Evolutionary conservation across 345 rosid genomes (phyloP).

Genomic region (Ailanthus altissimus): DNA sequence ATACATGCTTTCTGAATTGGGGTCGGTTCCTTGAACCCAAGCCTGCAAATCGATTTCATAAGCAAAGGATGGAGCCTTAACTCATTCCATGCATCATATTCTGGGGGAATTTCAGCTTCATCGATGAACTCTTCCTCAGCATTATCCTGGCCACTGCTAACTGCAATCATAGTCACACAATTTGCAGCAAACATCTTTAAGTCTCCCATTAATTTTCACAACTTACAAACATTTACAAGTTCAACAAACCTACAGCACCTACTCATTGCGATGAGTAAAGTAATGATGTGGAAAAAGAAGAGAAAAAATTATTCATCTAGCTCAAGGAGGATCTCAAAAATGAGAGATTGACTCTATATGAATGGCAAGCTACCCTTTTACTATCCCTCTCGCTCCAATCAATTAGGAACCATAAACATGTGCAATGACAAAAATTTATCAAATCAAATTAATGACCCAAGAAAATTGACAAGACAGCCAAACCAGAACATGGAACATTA

Average conservation of each 20-base stretch:
- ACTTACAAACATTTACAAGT: neutral
- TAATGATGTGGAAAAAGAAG: neutral
- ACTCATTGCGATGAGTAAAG: neutral
- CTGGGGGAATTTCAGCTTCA: constrained; percentile 45
- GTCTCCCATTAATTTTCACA: neutral
- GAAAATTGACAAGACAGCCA: constrained; percentile 4
- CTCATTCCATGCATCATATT: constrained; percentile 76
- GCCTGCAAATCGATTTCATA: constrained; percentile 69
- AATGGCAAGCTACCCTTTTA: neutral
- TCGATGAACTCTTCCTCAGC: constrained; percentile 49
- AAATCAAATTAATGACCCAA: neutral
- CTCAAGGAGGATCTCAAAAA: neutral
- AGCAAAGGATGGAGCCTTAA: constrained; percentile 82
- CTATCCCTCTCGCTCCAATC: constrained; percentile 1
- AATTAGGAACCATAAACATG: neutral
- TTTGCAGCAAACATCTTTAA: constrained; percentile 6
- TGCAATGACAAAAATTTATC: neutral
- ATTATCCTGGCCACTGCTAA: constrained; percentile 34
- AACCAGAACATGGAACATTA: neutral
- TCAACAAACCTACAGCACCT: neutral
- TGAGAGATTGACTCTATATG: neutral
- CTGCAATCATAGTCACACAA: constrained; percentile 28
- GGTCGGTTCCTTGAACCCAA: constrained; percentile 91
- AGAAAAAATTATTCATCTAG: neutral
- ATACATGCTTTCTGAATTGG: constrained; percentile 87